These are phyloP conservation scores for Zalerion maritima DNA, from an alignment of 495 filamentous ascomycete species.

Conservation along the genomic window DNA sequence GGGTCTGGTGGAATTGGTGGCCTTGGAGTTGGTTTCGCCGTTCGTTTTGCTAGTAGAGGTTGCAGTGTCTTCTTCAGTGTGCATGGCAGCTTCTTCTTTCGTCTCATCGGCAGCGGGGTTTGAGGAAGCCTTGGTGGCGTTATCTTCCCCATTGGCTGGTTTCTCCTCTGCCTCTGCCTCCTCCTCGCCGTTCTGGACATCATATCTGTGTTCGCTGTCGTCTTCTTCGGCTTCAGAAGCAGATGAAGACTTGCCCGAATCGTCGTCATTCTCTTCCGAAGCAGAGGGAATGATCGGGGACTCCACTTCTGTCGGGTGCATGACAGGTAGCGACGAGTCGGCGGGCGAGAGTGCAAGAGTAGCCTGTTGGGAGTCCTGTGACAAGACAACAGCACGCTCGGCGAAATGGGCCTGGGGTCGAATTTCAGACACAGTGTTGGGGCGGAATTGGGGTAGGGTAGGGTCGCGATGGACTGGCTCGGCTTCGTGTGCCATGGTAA, in stretches of 20 bases:
- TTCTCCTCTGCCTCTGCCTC: conserved; percentile 1
- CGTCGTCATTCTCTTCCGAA: too few species aligned
- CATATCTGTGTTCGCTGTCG: too few species aligned
- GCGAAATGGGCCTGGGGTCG: conserved; percentile 17
- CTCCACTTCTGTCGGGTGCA: too few species aligned
- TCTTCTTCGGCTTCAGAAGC: too few species aligned
- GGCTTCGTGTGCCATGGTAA: conserved; percentile 1
- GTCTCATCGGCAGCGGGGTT: not conserved
- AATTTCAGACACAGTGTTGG: conserved; percentile 21
- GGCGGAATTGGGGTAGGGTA: conserved; percentile 57
- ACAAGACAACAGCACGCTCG: conserved; percentile 20
- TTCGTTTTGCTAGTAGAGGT: conserved; percentile 19
- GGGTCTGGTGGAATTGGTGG: conserved; percentile 6
- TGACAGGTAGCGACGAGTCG: too few species aligned
- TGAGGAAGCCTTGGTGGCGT: conserved; percentile 18
- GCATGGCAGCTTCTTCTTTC: conserved; percentile 1
- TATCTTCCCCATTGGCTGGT: conserved; percentile 21
- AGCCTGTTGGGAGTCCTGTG: too few species aligned
- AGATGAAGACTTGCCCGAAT: too few species aligned
- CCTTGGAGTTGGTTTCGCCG: conserved; percentile 6
- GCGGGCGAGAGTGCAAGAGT: too few species aligned
- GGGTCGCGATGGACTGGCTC: conserved; percentile 35
- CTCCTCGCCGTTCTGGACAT: conserved; percentile 1
- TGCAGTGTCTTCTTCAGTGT: conserved; percentile 18
- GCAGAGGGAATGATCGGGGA: too few species aligned